Evolutionary conservation across 2,329 filamentous ascomycete species (phyloP).

Genomic region (Cladophialophora chaetospira): DNA sequence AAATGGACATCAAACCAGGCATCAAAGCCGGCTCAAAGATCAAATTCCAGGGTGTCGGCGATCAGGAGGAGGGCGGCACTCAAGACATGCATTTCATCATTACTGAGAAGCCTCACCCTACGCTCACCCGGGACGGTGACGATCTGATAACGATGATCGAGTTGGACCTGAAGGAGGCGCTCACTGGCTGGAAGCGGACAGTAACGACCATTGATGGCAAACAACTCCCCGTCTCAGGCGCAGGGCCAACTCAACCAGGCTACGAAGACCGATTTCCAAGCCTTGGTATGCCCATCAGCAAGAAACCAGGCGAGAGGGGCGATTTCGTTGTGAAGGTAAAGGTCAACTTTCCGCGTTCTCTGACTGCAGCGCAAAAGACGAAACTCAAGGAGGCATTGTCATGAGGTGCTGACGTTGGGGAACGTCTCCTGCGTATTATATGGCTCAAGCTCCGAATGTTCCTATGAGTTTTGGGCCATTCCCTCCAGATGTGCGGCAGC

Average conservation of each 20-base stretch:
- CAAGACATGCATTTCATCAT: slow-evolving; percentile 96
- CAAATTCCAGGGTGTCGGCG: slow-evolving; percentile 96
- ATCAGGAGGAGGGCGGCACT: slow-evolving; percentile 92
- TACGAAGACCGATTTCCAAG: slow-evolving; percentile 79
- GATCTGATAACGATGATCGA: slow-evolving; percentile 78
- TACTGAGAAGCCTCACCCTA: slow-evolving; percentile 86
- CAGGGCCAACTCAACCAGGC: slow-evolving; percentile 82
- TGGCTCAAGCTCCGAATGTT: no score
- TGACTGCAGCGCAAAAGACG: slow-evolving; percentile 78
- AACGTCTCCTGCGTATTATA: neutral
- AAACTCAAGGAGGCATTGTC: slow-evolving; percentile 74
- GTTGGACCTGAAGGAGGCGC: slow-evolving; percentile 85
- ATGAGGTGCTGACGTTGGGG: slow-evolving; percentile 1
- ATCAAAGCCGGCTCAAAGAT: slow-evolving; percentile 98
- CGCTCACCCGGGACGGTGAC: slow-evolving; percentile 85
- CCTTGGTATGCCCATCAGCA: slow-evolving; percentile 92
- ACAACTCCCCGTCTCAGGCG: slow-evolving; percentile 75
- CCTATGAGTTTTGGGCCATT: no score
- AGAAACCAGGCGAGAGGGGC: slow-evolving; percentile 80
- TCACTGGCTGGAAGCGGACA: slow-evolving; percentile 92
- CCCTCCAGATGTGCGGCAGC: no score
- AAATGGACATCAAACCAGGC: slow-evolving; percentile 93
- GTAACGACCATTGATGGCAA: slow-evolving; percentile 91
- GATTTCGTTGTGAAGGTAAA: slow-evolving; percentile 89
- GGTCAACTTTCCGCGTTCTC: slow-evolving; percentile 81